Conservation (phyloP, 192 early-diverging fungal species). For the Haplosporangium gracile region DNA sequence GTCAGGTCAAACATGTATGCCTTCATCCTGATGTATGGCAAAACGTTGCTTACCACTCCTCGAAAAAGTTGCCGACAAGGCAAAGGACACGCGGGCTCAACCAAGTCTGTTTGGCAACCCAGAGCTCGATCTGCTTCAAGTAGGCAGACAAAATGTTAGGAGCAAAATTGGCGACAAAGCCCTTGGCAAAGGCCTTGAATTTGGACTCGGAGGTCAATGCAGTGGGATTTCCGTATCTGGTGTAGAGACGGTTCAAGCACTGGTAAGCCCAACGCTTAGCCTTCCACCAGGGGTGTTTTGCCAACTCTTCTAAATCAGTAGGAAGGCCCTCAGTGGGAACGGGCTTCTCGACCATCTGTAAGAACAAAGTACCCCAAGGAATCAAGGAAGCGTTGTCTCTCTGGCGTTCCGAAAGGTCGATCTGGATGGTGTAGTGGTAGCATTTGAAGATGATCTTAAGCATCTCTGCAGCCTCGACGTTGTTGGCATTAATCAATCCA, state of each 20-base stretch:
- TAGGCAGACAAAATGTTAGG: slow-evolving; percentile 90
- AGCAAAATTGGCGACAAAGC: slow-evolving; percentile 90
- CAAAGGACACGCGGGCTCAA: slow-evolving; percentile 80
- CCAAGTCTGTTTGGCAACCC: slow-evolving; percentile 78
- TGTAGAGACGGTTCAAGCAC: slow-evolving; percentile 88
- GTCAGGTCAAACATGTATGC: too few relatives aligned
- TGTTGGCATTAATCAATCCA: slow-evolving; percentile 69
- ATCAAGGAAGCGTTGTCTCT: slow-evolving; percentile 79
- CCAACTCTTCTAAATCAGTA: slow-evolving; percentile 76
- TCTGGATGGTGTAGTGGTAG: slow-evolving; percentile 80
- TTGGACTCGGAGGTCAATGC: slow-evolving; percentile 63
- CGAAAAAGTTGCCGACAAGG: slow-evolving; percentile 80
- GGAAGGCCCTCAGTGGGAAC: slow-evolving; percentile 70
- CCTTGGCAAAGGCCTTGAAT: slow-evolving; percentile 80
- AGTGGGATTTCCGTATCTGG: slow-evolving; percentile 76
- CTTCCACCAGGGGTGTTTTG: slow-evolving; percentile 91
- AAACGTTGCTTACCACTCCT: slow-evolving; percentile 68
- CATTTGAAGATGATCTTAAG: slow-evolving; percentile 87
- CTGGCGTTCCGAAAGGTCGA: slow-evolving; percentile 68
- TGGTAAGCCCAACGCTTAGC: slow-evolving; percentile 96
- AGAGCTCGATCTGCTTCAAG: slow-evolving; percentile 84
- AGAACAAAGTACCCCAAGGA: slow-evolving; percentile 90
- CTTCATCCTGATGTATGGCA: not conserved
- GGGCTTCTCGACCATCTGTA: slow-evolving; percentile 83
- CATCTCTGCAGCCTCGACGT: slow-evolving; percentile 85